Percentiles rank a stretch among this genome's conserved stretches.
Conservation (phyloP, 257 asterid genomes). For the Primulina tabacum region DNA sequence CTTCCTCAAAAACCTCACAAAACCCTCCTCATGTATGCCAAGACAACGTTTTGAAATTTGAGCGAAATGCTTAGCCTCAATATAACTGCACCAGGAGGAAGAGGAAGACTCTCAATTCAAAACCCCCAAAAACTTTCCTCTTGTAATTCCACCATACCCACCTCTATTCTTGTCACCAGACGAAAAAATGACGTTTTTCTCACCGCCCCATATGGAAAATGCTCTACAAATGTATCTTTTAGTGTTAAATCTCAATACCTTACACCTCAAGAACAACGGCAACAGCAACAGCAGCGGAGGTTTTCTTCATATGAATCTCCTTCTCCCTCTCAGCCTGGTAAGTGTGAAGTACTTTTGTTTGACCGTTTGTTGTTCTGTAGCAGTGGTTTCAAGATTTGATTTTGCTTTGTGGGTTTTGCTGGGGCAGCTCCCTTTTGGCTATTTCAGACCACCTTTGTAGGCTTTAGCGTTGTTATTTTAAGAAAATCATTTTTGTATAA, state of each 20-base stretch:
- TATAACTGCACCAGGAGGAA: conserved; percentile 36
- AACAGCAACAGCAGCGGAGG: conserved; percentile 41
- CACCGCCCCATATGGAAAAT: conserved; percentile 23
- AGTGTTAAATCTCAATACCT: conserved; percentile 47
- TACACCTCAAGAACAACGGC: conserved; percentile 53
- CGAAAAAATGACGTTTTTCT: conserved; percentile 17
- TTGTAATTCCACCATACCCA: conserved; percentile 26
- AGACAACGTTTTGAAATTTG: neutral
- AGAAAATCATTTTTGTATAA: neutral
- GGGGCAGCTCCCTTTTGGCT: neutral
- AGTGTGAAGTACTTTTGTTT: neutral
- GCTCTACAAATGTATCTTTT: conserved; percentile 25
- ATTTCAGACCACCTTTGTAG: neutral
- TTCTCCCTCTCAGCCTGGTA: conserved; percentile 49
- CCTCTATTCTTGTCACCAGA: conserved; percentile 25
- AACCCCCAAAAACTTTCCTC: conserved; percentile 44
- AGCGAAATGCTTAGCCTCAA: conserved; percentile 40
- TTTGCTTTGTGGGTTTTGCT: conserved; percentile 16
- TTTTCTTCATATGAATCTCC: conserved; percentile 41
- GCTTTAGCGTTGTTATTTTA: neutral
- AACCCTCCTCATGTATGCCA: conserved; percentile 21
- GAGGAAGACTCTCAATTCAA: conserved; percentile 32
- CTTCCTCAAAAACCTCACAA: conserved; percentile 25
- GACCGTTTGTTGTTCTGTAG: neutral
- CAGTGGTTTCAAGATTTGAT: neutral